Percentiles rank a stretch among this genome's conserved stretches.
These are phyloP conservation scores for Hura crepitans DNA, from an alignment of 441 rosid genomes.

Conservation along the genomic window DNA sequence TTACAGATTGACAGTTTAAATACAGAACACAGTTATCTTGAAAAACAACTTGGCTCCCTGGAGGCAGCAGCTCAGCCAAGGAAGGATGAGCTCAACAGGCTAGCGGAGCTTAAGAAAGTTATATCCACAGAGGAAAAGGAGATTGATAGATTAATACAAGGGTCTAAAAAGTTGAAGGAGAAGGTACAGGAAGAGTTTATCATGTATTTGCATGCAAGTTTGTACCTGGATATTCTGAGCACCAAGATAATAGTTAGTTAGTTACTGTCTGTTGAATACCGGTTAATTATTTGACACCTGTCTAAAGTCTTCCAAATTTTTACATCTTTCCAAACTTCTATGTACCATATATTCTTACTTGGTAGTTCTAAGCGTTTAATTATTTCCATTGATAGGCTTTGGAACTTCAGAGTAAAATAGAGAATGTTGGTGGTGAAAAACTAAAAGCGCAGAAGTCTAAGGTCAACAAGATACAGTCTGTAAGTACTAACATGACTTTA, in stretches of 20 bases:
- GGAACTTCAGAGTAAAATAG: constrained; percentile 81
- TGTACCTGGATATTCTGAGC: constrained; percentile 8
- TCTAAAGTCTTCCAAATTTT: constrained; percentile 2
- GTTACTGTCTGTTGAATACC: neutral
- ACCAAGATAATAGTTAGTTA: neutral
- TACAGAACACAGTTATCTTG: constrained; percentile 61
- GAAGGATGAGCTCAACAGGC: constrained; percentile 63
- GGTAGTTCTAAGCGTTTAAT: neutral
- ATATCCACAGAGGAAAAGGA: constrained; percentile 63
- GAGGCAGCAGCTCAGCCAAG: constrained; percentile 78
- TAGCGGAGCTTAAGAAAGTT: constrained; percentile 56
- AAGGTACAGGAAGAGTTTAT: constrained; percentile 40
- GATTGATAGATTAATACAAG: constrained; percentile 55
- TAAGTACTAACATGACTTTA: constrained; percentile 38
- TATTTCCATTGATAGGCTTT: constrained; percentile 47
- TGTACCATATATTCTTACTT: neutral
- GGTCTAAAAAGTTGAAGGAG: constrained; percentile 76
- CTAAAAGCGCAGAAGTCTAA: constrained; percentile 73
- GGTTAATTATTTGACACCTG: constrained; percentile 3
- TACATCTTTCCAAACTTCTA: constrained; percentile 10
- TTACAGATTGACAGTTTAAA: constrained; percentile 75
- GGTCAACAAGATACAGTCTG: constrained; percentile 80
- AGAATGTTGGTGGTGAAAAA: constrained; percentile 82
- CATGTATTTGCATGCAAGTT: constrained; percentile 9
- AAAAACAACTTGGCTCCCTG: constrained; percentile 72